These are phyloP conservation scores for Myxozyma udenii DNA, from an alignment of 805 yeast species.

Conservation along the genomic window DNA sequence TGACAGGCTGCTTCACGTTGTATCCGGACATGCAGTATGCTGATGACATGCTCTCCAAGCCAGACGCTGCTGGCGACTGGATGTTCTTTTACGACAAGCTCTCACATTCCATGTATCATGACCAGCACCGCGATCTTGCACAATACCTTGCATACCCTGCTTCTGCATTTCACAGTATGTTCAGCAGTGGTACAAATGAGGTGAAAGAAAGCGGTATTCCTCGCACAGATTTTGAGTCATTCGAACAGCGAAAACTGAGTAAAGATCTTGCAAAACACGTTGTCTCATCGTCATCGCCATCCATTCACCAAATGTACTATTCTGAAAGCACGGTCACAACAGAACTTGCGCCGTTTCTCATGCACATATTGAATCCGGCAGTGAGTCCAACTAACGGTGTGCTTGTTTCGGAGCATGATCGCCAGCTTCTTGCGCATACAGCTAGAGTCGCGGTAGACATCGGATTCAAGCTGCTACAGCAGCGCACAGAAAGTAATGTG, in stretches of 20 bases:
- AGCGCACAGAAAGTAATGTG: conserved; percentile 36
- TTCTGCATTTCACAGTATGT: conserved; percentile 60
- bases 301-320: conserved; percentile 20
- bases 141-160: conserved; percentile 58
- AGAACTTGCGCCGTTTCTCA: conserved; percentile 38
- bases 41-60: conserved; percentile 60
- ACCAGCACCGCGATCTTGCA: conserved; percentile 48
- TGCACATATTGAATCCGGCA: conserved; percentile 33
- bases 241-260: conserved; percentile 36
- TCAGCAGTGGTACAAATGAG: conserved; percentile 38
- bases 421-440: conserved; percentile 11
- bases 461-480: conserved; percentile 31
- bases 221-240: conserved; percentile 24
- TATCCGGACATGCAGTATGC: conserved; percentile 61
- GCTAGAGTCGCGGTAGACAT: conserved; percentile 32
- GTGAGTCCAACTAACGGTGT: conserved; percentile 29
- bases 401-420: conserved; percentile 5
- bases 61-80: conserved; percentile 71
- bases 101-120: conserved; percentile 41
- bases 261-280: conserved; percentile 37
- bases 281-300: conserved; percentile 26
- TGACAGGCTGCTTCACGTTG: conserved; percentile 63
- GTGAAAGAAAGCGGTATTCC: conserved; percentile 29
- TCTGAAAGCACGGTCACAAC: conserved; percentile 18
- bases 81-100: conserved; percentile 65